Conservation (phyloP, 108 stramenopile species). For the Nannochloropsis gaditana region DNA sequence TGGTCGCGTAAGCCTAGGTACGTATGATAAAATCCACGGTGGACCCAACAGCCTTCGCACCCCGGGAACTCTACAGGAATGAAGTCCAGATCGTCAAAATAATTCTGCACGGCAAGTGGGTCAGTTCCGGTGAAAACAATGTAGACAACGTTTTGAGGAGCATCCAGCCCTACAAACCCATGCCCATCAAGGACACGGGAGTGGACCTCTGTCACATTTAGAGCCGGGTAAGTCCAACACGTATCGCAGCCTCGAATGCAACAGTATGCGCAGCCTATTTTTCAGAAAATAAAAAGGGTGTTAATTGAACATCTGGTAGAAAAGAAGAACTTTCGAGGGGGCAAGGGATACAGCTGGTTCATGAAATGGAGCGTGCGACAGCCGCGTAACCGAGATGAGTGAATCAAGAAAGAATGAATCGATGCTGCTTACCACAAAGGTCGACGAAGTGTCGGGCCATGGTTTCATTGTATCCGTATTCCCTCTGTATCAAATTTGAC, state of each 20-base stretch:
- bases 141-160: neutral
- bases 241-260: slow-evolving; percentile 8
- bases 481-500: no score
- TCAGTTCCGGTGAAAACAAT: slow-evolving; percentile 19
- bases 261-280: neutral
- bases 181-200: slow-evolving; percentile 19
- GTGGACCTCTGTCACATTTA: neutral
- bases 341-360: neutral
- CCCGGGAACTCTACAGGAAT: neutral
- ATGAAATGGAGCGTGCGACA: neutral
- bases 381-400: neutral
- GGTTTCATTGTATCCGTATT: slow-evolving; percentile 6
- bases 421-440: neutral
- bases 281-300: neutral
- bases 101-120: slow-evolving; percentile 16
- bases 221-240: neutral
- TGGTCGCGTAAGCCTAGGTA: slow-evolving; percentile 7
- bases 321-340: neutral
- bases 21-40: slow-evolving; percentile 18
- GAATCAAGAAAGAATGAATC: neutral
- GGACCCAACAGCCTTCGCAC: slow-evolving; percentile 19
- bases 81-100: slow-evolving; percentile 19
- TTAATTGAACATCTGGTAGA: neutral
- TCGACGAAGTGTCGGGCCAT: neutral
- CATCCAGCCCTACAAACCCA: neutral